Evolutionary conservation across 2,329 filamentous ascomycete species (phyloP).

Genomic region (Biscogniauxia sp.): DNA sequence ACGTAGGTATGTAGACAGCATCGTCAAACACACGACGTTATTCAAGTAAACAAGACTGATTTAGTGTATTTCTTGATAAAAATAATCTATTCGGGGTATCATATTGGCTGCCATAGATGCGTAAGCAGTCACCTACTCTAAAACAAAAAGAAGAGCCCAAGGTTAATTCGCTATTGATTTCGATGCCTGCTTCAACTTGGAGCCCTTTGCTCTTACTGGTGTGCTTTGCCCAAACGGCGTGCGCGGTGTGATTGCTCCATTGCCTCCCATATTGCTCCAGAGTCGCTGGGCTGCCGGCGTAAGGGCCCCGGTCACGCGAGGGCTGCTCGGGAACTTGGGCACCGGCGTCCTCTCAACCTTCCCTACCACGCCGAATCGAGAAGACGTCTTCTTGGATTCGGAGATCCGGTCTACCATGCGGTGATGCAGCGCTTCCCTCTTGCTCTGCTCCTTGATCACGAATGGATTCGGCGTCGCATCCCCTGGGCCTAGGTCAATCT

Average conservation of each 20-base stretch:
- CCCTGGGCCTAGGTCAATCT: constrained; percentile 57
- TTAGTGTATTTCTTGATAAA: no score
- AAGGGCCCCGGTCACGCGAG: constrained; percentile 54
- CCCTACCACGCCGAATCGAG: constrained; percentile 57
- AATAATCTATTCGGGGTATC: no score
- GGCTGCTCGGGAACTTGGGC: constrained; percentile 69
- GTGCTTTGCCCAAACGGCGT: constrained; percentile 42
- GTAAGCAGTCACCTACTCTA: not conserved
- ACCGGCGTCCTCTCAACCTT: constrained; percentile 59
- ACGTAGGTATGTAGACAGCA: no score
- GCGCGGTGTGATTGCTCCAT: constrained; percentile 31
- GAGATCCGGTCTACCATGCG: constrained; percentile 82
- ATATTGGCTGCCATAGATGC: no score
- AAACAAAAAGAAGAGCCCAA: not conserved
- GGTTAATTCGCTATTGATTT: constrained; percentile 22
- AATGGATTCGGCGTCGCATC: constrained; percentile 76
- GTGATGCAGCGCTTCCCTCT: constrained; percentile 78
- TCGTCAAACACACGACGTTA: no score
- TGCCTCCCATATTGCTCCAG: constrained; percentile 58
- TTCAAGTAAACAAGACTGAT: no score
- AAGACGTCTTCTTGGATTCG: constrained; percentile 64
- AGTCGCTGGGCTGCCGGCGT: constrained; percentile 74
- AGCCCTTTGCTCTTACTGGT: constrained; percentile 36
- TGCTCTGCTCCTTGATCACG: constrained; percentile 69
- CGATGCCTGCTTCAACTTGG: constrained; percentile 34